Conservation (phyloP, 768 basidiomycete genomes). For the Glaciozyma antarctica region DNA sequence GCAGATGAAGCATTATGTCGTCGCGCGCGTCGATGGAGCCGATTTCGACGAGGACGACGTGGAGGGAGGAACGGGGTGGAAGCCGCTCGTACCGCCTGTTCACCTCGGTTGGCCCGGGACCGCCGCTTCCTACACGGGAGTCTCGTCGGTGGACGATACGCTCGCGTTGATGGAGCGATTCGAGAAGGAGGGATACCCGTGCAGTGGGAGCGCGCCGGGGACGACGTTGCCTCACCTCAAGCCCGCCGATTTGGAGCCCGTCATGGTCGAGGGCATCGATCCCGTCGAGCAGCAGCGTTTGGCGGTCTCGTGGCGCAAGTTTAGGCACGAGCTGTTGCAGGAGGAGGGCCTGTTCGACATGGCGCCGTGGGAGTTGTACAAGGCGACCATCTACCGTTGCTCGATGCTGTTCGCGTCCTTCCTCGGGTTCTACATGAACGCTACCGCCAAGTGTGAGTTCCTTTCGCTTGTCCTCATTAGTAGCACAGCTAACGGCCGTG, state of each 20-base stretch:
- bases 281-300: conserved; percentile 21
- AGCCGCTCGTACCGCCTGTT: conserved; percentile 74
- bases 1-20: conserved; percentile 54
- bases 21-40: conserved; percentile 55
- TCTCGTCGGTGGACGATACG: background rate
- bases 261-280: conserved; percentile 29
- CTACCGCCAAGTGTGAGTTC: background rate
- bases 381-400: background rate
- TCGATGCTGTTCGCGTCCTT: background rate
- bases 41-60: conserved; percentile 20
- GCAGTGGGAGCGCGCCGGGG: conserved; percentile 2
- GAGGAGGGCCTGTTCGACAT: background rate
- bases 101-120: conserved; percentile 60
- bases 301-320: conserved; percentile 23
- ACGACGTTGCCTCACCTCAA: conserved; percentile 19
- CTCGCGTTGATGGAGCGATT: background rate
- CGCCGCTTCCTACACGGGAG: conserved; percentile 23
- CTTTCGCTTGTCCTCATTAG: background rate
- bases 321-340: conserved; percentile 1
- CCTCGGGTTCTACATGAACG: background rate
- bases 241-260: conserved; percentile 36
- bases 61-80: conserved; percentile 50
- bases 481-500: background rate
- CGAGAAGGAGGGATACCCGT: background rate
- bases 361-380: background rate